Percentiles rank a stretch among this genome's conserved stretches.
Conservation (phyloP, 78 protist species). For the Dictyostelium firmibasis region DNA sequence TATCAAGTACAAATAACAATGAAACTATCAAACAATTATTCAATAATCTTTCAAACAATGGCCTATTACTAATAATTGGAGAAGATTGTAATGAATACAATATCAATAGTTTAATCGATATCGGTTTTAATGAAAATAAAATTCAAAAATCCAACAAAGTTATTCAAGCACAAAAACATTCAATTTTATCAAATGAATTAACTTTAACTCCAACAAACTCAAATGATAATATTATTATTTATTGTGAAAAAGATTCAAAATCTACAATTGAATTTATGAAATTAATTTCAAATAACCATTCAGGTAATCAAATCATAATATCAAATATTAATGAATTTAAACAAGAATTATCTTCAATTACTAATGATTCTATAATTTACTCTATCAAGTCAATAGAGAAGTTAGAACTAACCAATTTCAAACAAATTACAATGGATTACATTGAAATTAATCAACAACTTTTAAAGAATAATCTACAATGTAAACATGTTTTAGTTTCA, state of each 20-base stretch:
- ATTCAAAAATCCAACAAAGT: background rate
- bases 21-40: background rate
- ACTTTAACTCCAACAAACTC: background rate
- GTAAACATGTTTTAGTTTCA: background rate
- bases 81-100: background rate
- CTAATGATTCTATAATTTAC: slow-evolving; percentile 3
- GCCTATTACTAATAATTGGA: background rate
- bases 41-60: background rate
- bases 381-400: background rate
- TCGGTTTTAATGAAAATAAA: background rate
- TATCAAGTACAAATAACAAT: no score
- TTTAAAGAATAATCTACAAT: background rate
- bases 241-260: background rate
- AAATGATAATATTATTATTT: background rate
- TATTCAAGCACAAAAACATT: background rate
- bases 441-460: slow-evolving; percentile 42
- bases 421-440: background rate
- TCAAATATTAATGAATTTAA: background rate
- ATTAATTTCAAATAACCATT: background rate
- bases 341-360: background rate
- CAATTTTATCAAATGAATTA: background rate
- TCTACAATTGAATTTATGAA: background rate
- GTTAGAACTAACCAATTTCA: background rate
- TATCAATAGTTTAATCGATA: background rate
- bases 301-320: background rate